These are phyloP conservation scores for Cadophora malorum DNA, from an alignment of 2,329 filamentous ascomycete species.

Conservation along the genomic window DNA sequence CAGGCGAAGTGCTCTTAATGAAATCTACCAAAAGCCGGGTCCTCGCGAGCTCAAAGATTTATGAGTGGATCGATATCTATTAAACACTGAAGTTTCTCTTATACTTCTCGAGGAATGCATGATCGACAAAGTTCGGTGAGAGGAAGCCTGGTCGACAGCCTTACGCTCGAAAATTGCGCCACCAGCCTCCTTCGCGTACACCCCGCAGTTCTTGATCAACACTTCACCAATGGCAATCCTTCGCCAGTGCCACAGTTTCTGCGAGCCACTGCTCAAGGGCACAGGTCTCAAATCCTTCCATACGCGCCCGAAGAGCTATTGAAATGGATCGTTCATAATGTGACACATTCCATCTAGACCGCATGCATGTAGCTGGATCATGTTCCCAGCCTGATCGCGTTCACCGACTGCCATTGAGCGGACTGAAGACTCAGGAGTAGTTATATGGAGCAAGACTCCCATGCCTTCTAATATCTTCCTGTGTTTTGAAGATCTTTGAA, in stretches of 20 bases:
- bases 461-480: background rate
- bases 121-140: conserved; percentile 1
- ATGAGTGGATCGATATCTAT: too few relatives aligned
- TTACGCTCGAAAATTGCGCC: background rate
- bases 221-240: background rate
- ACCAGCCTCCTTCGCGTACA: conserved; percentile 1
- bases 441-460: background rate
- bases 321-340: background rate
- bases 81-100: too few relatives aligned
- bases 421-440: background rate
- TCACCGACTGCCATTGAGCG: background rate
- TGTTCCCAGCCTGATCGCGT: background rate
- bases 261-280: background rate
- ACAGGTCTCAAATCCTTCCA: background rate
- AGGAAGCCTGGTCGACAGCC: background rate
- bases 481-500: background rate
- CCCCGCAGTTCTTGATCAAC: background rate
- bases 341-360: background rate
- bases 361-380: background rate
- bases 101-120: too few relatives aligned
- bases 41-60: too few relatives aligned
- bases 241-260: background rate
- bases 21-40: too few relatives aligned
- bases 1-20: background rate
- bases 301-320: background rate